Conservation (phyloP, 148 eudicot genomes). For the Fagopyrum esculentum region DNA sequence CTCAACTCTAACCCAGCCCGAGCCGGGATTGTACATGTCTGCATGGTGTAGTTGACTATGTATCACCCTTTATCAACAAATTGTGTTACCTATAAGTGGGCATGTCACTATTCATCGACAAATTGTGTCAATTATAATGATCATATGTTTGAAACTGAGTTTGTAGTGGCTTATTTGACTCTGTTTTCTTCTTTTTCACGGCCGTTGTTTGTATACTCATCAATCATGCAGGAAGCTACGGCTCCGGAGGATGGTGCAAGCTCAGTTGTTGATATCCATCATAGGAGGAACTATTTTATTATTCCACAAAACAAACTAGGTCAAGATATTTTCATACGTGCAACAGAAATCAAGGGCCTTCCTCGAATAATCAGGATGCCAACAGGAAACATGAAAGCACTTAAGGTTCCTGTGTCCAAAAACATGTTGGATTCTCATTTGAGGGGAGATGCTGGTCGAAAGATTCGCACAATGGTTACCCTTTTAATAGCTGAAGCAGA, state of each 20-base stretch:
- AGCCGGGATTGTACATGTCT: no score
- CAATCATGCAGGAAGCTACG: conserved; percentile 46
- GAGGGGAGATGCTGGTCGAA: conserved; percentile 49
- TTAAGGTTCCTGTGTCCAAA: conserved; percentile 76
- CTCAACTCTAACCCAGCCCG: no score
- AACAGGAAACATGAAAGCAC: conserved; percentile 71
- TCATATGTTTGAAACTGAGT: neutral
- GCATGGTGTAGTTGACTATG: no score
- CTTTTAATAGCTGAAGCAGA: conserved; percentile 74
- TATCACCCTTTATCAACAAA: no score
- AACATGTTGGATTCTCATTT: conserved; percentile 84
- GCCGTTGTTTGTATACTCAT: neutral
- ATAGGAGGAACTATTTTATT: conserved; percentile 59
- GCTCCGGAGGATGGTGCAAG: conserved; percentile 40
- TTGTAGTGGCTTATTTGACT: neutral
- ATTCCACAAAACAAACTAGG: conserved; percentile 90
- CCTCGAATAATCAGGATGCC: conserved; percentile 73
- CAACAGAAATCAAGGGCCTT: conserved; percentile 59
- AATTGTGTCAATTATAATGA: neutral
- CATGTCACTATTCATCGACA: neutral
- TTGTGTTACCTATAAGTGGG: neutral
- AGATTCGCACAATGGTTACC: conserved; percentile 58
- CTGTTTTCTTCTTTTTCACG: neutral
- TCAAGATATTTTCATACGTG: conserved; percentile 77
- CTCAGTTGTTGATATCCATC: conserved; percentile 56